A percentile compares a stretch with the other conserved stretches of the same genome.
phyloP scores from a whole-genome alignment of 2,329 filamentous ascomycete species.

The Xylaria polymorpha region DNA sequence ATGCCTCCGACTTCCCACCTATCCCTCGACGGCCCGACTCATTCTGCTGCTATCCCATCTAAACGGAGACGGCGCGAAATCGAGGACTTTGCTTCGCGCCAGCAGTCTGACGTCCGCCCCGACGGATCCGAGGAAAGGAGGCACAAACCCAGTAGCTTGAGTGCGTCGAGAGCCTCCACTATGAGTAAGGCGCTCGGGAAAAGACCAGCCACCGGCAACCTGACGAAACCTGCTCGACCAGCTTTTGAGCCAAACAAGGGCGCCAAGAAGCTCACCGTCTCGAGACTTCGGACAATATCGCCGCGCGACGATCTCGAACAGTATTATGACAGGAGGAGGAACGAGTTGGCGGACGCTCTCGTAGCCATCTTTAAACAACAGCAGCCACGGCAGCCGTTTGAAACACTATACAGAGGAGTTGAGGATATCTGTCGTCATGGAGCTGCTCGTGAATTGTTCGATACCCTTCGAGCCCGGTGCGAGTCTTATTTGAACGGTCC shows the following conservation, averaged over 20 bases:
- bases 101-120: constrained; percentile 21
- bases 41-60: constrained; percentile 42
- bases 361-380: constrained; percentile 75
- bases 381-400: constrained; percentile 77
- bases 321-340: constrained; percentile 82
- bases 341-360: constrained; percentile 79
- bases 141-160: constrained; percentile 33
- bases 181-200: constrained; percentile 41
- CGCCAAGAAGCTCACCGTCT: constrained; percentile 89
- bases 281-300: constrained; percentile 81
- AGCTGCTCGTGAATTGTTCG: constrained; percentile 74
- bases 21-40: constrained; percentile 44
- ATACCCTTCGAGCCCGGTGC: constrained; percentile 73
- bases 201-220: constrained; percentile 54
- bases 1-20: constrained; percentile 47
- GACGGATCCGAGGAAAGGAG: constrained; percentile 42
- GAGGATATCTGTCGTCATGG: constrained; percentile 91
- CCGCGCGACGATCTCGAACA: constrained; percentile 71
- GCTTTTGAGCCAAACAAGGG: constrained; percentile 79
- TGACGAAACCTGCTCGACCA: constrained; percentile 56
- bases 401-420: constrained; percentile 88
- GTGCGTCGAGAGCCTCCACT: constrained; percentile 18
- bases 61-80: constrained; percentile 44
- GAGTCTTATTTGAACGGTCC: constrained; percentile 73
- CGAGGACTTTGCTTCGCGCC: constrained; percentile 27